phyloP scores from a whole-genome alignment of 179 eudicot genomes.

The Sideroxylon spinosum region DNA sequence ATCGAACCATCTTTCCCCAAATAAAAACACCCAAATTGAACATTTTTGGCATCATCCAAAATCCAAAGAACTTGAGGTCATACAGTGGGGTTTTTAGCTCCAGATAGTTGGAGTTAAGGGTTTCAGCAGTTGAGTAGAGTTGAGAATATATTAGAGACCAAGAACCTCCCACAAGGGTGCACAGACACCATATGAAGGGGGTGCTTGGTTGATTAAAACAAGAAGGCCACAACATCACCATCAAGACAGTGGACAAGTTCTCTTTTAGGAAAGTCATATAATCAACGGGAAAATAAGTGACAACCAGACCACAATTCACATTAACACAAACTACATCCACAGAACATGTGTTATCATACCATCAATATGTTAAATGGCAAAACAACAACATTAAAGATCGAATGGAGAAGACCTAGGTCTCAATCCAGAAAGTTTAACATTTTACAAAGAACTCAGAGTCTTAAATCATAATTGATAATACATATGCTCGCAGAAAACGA shows the following conservation, averaged over 20 bases:
- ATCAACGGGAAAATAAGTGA: neutral
- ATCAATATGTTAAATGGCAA: neutral
- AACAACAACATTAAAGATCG: neutral
- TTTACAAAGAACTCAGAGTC: neutral
- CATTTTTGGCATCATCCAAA: neutral
- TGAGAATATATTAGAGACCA: neutral
- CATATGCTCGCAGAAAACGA: neutral
- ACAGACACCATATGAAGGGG: neutral
- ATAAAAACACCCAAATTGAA: neutral
- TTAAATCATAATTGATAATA: neutral
- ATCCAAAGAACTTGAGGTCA: neutral
- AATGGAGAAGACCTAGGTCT: neutral
- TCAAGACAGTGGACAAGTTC: constrained; percentile 7
- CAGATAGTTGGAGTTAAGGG: neutral
- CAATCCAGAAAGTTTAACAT: neutral
- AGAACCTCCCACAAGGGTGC: neutral
- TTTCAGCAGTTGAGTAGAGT: neutral
- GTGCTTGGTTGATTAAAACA: neutral
- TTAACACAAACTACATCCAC: neutral
- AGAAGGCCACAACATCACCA: neutral
- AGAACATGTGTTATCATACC: neutral
- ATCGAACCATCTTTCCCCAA: neutral
- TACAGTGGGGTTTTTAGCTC: neutral
- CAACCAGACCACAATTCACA: neutral
- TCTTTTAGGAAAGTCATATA: neutral